Percentiles rank a stretch among this genome's conserved stretches.
These are phyloP conservation scores for Naganishia sp. DNA, from an alignment of 1,284 basidiomycete species.

Conservation along the genomic window DNA sequence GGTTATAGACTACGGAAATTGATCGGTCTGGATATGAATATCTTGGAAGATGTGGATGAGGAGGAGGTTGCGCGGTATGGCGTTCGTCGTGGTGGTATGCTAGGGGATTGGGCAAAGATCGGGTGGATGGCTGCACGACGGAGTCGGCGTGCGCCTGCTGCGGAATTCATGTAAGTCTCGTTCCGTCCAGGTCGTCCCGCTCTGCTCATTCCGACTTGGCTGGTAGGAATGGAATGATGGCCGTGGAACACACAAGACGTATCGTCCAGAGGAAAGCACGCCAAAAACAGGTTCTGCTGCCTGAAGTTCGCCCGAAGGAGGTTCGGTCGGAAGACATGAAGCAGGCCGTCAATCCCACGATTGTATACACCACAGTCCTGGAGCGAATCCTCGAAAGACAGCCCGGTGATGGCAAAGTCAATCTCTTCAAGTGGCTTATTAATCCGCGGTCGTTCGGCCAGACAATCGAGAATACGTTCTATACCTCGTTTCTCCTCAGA, in stretches of 20 bases:
- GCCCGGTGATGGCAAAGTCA: slow-evolving; percentile 6
- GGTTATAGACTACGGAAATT: slow-evolving; percentile 9
- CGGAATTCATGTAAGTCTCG: slow-evolving; percentile 55
- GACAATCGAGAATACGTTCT: slow-evolving; percentile 61
- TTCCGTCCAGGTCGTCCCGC: too few relatives aligned
- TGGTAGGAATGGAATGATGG: slow-evolving; percentile 33
- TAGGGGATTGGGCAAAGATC: slow-evolving; percentile 51
- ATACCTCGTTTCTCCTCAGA: slow-evolving; percentile 58
- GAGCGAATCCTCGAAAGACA: slow-evolving; percentile 9
- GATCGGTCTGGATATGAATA: slow-evolving; percentile 13
- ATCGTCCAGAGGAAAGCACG: slow-evolving; percentile 27
- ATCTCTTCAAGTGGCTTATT: slow-evolving; percentile 56
- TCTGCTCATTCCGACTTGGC: neutral
- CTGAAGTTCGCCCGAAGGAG: slow-evolving; percentile 29
- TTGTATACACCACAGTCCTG: slow-evolving; percentile 2
- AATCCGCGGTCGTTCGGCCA: slow-evolving; percentile 58
- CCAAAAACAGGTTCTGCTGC: neutral
- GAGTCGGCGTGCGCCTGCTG: slow-evolving; percentile 47
- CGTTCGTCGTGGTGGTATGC: slow-evolving; percentile 33
- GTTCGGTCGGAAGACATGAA: slow-evolving; percentile 30
- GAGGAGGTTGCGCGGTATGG: slow-evolving; percentile 41
- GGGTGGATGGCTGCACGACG: slow-evolving; percentile 53
- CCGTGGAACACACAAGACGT: slow-evolving; percentile 33
- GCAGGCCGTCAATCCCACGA: slow-evolving; percentile 17
- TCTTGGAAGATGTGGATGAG: slow-evolving; percentile 37